Base-by-base conservation (phyloP, 805 yeast genomes). In the Starmerella potacharoeniae region DNA sequence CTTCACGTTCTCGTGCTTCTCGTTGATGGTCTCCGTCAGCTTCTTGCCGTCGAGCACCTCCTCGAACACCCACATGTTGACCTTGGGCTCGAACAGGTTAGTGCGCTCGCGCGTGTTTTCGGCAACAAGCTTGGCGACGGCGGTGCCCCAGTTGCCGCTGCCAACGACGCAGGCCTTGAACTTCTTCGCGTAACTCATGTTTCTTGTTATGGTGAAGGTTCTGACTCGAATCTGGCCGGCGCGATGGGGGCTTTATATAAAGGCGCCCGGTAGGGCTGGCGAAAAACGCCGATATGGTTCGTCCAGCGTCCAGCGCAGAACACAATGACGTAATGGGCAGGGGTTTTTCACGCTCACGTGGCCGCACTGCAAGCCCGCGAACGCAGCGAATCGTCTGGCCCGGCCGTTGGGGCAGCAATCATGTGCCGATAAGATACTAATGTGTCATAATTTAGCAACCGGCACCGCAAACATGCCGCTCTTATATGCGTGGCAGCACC, bases 91-190 rank as follows among this genome's bases (percentile, higher is more conserved):
- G 70, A 93, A 93, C 65, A 86, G 72, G 40, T 80, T 76, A 41
- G 90, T 83, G 71, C 87, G 79, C 59, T 79, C 79, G 17, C 76
- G 76, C 44, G 90, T 76, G 70, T 89, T 90, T 71, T 93, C 97
- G 40, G 97, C 89, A 31, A 89, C 83, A 46, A 91, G 88, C 70
- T 93, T 91, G 59, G 97, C 97, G 54, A 93, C 89, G 17, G 97
- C 91, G 40, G 96, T 88, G 61, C 98, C 98, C 86, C 98, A 91
- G 73, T 91, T 91, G 68, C 97, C 98, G 34, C 97, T 89, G 43
- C 98, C 98, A 61, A 93, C 82, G 54, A 89, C 87, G 42, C 89
- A 75, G 44, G 83, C 77, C 65, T 75, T 78, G 72, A 74, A 81
- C 52, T 61, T 57, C 61, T 62, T 62, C 49, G 50, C 31, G 57